phyloP scores from a whole-genome alignment of 805 yeast species.

The Cyberlindnera euphorbiae region DNA sequence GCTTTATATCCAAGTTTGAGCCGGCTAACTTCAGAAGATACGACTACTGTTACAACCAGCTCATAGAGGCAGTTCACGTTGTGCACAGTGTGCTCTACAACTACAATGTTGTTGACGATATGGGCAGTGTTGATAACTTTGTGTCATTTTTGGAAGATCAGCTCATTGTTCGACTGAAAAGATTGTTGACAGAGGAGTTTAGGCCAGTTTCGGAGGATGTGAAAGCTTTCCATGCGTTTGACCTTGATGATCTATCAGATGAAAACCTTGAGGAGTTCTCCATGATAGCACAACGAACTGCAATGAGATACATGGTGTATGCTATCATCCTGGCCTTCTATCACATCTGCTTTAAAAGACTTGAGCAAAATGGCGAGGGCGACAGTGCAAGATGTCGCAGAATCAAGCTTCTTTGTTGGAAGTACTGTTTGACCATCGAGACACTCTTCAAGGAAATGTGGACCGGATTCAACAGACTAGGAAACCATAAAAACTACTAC shows the following conservation, averaged over 20 bases:
- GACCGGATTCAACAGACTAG: conserved; percentile 10
- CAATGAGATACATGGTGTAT: conserved; percentile 9
- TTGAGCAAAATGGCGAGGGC: conserved; percentile 13
- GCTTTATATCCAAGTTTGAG: conserved; percentile 17
- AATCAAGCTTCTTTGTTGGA: conserved; percentile 12
- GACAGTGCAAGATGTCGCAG: conserved; percentile 4
- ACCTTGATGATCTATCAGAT: conserved; percentile 9
- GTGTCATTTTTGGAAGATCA: conserved; percentile 11
- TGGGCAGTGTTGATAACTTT: conserved; percentile 15
- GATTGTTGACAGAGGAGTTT: conserved; percentile 10
- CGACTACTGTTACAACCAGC: conserved; percentile 13
- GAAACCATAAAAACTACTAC: conserved; percentile 9
- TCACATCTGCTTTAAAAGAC: conserved; percentile 14
- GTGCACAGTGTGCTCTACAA: conserved; percentile 14
- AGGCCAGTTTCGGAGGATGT: conserved; percentile 8
- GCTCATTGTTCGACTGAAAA: conserved; percentile 9
- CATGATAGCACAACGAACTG: conserved; percentile 9
- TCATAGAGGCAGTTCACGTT: conserved; percentile 13
- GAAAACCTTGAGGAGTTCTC: conserved; percentile 9
- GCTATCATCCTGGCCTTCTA: conserved; percentile 12
- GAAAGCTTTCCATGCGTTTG: conserved; percentile 1
- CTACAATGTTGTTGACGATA: conserved; percentile 16
- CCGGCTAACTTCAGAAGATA: conserved; percentile 14
- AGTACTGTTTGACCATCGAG: conserved; percentile 12
- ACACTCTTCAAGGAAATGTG: conserved; percentile 14